These are phyloP conservation scores for Phytophthora constricta DNA, from an alignment of 352 stramenopile species.

Conservation along the genomic window DNA sequence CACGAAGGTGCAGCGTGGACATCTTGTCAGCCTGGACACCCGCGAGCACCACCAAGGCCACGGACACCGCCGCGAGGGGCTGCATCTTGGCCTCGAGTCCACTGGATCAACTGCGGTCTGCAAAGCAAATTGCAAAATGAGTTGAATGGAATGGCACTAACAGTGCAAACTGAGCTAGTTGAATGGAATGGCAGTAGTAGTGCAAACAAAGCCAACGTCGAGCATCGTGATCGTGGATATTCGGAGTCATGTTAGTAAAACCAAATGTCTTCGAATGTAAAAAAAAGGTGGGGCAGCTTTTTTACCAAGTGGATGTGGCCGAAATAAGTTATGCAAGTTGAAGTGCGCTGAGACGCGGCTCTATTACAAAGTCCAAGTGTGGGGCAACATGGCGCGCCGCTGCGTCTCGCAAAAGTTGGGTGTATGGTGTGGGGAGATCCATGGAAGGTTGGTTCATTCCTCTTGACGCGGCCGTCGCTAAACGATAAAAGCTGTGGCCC, in stretches of 20 bases:
- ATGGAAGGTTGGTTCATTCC: no score
- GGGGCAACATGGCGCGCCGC: not conserved
- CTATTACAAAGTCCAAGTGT: not conserved
- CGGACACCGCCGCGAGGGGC: not conserved
- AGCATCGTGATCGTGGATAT: no score
- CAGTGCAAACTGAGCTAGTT: no score
- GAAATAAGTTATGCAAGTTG: not conserved
- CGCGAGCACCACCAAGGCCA: not conserved
- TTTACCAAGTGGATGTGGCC: not conserved
- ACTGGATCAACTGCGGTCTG: not conserved
- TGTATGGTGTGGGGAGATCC: no score
- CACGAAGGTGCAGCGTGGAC: constrained; percentile 3
- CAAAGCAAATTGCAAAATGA: constrained; percentile 11
- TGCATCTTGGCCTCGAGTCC: constrained; percentile 12
- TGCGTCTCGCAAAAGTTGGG: no score
- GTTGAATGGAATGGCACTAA: no score
- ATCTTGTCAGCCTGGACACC: constrained; percentile 4
- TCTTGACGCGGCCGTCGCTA: no score
- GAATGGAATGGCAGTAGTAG: no score
- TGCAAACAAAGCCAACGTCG: no score
- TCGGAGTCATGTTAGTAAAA: no score
- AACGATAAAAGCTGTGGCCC: no score
- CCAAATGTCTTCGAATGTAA: no score
- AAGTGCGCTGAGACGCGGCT: not conserved
- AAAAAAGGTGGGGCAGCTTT: not conserved